A percentile compares a stretch with the other conserved stretches of the same genome.
These are phyloP conservation scores for Auriscalpium microsporum DNA, from an alignment of 768 basidiomycete species.

Conservation along the genomic window DNA sequence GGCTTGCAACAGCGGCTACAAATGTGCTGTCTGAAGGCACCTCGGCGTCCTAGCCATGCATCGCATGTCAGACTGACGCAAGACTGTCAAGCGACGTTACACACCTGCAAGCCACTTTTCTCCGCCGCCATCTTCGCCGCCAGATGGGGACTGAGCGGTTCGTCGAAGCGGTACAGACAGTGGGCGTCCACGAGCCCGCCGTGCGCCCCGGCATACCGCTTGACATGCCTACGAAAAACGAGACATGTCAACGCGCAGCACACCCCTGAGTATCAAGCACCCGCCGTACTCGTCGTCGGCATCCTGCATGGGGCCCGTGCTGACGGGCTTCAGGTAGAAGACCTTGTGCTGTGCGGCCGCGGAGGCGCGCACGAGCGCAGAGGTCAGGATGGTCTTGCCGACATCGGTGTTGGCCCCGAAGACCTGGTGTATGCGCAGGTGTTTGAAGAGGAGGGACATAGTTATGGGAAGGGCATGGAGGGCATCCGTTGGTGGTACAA, in stretches of 20 bases:
- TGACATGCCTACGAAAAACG: slow-evolving; percentile 48
- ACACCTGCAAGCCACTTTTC: slow-evolving; percentile 25
- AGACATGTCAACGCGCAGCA: slow-evolving; percentile 1
- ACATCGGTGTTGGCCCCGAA: slow-evolving; percentile 97
- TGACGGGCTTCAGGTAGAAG: slow-evolving; percentile 83
- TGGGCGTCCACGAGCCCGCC: slow-evolving; percentile 41
- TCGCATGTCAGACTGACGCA: not conserved
- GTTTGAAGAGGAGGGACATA: slow-evolving; percentile 80
- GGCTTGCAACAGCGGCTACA: slow-evolving; percentile 50
- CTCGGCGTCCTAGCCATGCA: not conserved
- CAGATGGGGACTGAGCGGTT: slow-evolving; percentile 91
- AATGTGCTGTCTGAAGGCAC: slow-evolving; percentile 62
- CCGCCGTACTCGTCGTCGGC: slow-evolving; percentile 70
- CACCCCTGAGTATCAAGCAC: no score
- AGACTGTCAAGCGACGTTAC: not conserved
- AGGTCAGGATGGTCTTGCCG: slow-evolving; percentile 86
- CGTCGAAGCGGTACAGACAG: slow-evolving; percentile 76
- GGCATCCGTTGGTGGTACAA: not conserved
- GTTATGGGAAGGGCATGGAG: not conserved
- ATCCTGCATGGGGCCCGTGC: slow-evolving; percentile 71
- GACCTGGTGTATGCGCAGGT: slow-evolving; percentile 81
- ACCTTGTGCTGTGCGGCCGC: slow-evolving; percentile 42
- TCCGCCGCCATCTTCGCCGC: slow-evolving; percentile 51
- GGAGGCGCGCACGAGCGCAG: slow-evolving; percentile 78
- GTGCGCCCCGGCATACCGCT: slow-evolving; percentile 37